phyloP scores from a whole-genome alignment of 2,329 filamentous ascomycete species.

The Cercospora nicotianae region DNA sequence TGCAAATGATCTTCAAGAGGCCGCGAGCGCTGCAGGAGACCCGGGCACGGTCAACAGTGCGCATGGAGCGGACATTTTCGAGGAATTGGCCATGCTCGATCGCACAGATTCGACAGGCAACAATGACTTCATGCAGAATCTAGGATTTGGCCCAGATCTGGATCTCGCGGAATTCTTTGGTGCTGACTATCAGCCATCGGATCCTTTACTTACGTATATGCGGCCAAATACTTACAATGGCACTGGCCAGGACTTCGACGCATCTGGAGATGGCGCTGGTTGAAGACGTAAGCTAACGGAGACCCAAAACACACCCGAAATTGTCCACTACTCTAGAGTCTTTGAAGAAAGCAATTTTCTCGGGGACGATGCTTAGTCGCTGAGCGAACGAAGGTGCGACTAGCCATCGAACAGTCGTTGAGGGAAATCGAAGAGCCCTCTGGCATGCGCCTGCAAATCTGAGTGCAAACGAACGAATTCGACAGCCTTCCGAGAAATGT shows the following conservation, averaged over 20 bases:
- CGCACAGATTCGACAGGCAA: constrained; percentile 57
- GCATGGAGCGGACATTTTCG: constrained; percentile 49
- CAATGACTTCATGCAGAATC: constrained; percentile 65
- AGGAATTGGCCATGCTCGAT: constrained; percentile 59
- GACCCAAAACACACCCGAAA: not conserved
- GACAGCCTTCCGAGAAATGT: not conserved
- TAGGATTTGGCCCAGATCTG: constrained; percentile 64
- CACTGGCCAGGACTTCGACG: constrained; percentile 8
- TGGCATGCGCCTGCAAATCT: not conserved
- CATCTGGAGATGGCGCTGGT: constrained; percentile 12
- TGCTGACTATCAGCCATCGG: constrained; percentile 45
- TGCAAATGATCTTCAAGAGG: not conserved
- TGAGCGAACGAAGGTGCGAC: not conserved
- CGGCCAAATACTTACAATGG: constrained; percentile 27
- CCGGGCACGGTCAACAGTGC: not conserved
- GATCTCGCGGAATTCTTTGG: constrained; percentile 57
- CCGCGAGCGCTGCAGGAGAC: not conserved
- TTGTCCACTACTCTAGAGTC: not conserved
- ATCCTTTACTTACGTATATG: constrained; percentile 43
- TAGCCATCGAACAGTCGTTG: not conserved
- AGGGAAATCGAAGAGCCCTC: not conserved
- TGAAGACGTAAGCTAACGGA: constrained; percentile 5
- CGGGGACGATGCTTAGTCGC: not conserved
- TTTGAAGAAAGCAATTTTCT: not conserved
- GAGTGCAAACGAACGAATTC: not conserved